phyloP scores from a whole-genome alignment of 805 yeast genomes.

The Ogataea kodamae region DNA sequence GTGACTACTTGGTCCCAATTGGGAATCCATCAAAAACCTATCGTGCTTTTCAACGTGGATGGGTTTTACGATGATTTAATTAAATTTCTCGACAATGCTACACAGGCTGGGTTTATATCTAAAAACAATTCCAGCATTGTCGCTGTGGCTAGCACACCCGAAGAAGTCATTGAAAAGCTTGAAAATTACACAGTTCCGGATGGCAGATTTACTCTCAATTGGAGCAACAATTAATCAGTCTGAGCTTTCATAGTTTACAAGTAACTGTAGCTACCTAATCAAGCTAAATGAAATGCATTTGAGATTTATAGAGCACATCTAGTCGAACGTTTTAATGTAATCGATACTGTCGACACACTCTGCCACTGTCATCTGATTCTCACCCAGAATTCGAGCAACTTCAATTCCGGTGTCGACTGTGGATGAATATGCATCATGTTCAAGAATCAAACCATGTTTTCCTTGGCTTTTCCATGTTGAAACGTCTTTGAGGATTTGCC shows the following conservation, averaged over 20 bases:
- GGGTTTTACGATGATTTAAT: slow-evolving; percentile 77
- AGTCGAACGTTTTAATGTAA: slow-evolving; percentile 42
- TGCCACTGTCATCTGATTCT: slow-evolving; percentile 70
- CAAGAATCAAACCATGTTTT: slow-evolving; percentile 67
- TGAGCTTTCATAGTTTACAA: too few relatives aligned
- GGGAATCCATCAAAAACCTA: slow-evolving; percentile 80
- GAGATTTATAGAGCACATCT: slow-evolving; percentile 1
- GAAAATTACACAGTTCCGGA: slow-evolving; percentile 62
- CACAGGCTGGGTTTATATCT: slow-evolving; percentile 64
- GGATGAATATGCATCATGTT: slow-evolving; percentile 70
- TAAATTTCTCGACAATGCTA: slow-evolving; percentile 56
- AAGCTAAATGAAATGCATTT: too few relatives aligned
- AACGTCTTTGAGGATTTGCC: slow-evolving; percentile 55
- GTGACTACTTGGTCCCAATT: slow-evolving; percentile 88
- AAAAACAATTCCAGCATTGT: slow-evolving; percentile 63
- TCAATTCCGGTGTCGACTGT: slow-evolving; percentile 71
- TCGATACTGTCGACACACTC: slow-evolving; percentile 69
- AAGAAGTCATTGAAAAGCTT: slow-evolving; percentile 62
- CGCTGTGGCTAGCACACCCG: slow-evolving; percentile 62
- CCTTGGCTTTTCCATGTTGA: slow-evolving; percentile 43
- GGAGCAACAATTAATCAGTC: slow-evolving; percentile 45
- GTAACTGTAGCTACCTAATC: too few relatives aligned
- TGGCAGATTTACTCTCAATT: slow-evolving; percentile 69
- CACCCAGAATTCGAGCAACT: slow-evolving; percentile 51
- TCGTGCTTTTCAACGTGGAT: slow-evolving; percentile 70